Percentiles rank a stretch among this genome's conserved stretches.
Evolutionary conservation across 495 filamentous ascomycete genomes (phyloP).

Genomic region (Hypoxylon cercidicola): DNA sequence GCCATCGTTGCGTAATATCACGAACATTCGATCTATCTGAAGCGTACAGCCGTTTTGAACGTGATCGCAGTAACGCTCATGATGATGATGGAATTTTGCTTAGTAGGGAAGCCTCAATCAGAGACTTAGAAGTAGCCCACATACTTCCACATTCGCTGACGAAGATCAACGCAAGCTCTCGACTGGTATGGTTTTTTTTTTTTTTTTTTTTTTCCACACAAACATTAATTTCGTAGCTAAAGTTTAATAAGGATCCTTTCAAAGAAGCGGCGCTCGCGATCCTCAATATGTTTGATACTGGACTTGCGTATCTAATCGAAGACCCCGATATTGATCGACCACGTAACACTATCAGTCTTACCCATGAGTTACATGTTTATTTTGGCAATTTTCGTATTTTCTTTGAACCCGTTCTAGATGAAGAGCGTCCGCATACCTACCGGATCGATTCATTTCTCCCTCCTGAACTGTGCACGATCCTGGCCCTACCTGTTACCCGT

Average conservation of each 20-base stretch:
- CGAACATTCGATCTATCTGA: conserved; percentile 39
- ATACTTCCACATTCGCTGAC: conserved; percentile 45
- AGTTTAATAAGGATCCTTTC: conserved; percentile 7
- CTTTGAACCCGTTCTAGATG: conserved; percentile 32
- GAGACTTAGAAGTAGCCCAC: conserved; percentile 41
- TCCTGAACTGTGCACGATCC: background rate
- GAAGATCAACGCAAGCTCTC: conserved; percentile 19
- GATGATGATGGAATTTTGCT: conserved; percentile 41
- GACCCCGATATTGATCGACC: conserved; percentile 37
- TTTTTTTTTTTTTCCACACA: conserved; percentile 3
- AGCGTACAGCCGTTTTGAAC: conserved; percentile 28
- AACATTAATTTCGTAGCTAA: conserved; percentile 24
- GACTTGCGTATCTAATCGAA: conserved; percentile 36
- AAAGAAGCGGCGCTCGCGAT: conserved; percentile 36
- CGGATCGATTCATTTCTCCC: conserved; percentile 28
- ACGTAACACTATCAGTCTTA: conserved; percentile 41
- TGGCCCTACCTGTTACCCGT: conserved; percentile 17
- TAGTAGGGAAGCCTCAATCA: conserved; percentile 25
- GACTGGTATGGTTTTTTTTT: conserved; percentile 27
- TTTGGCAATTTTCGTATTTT: conserved; percentile 43
- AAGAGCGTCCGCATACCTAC: conserved; percentile 35
- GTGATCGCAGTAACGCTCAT: conserved; percentile 23
- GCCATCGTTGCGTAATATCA: conserved; percentile 44
- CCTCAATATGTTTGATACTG: conserved; percentile 44
- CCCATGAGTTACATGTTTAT: conserved; percentile 22